These are phyloP conservation scores for Tetratostichococcus sp. DNA, from an alignment of 139 green algal genomes.

Conservation along the genomic window DNA sequence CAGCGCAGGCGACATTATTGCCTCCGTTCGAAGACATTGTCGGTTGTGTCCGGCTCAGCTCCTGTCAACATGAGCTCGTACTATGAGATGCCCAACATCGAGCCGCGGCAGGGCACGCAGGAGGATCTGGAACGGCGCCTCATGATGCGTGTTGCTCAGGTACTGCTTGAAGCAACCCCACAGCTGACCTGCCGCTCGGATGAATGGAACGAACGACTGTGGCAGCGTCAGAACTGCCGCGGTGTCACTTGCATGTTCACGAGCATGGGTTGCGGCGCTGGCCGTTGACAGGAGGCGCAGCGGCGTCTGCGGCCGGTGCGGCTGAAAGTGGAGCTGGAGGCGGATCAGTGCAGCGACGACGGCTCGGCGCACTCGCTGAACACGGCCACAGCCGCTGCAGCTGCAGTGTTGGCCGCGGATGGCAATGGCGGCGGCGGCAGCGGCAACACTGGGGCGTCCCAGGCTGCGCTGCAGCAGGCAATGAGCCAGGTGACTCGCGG, in stretches of 20 bases:
- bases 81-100: not conserved
- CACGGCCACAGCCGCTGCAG: too few species aligned
- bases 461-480: not conserved
- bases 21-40: not conserved
- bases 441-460: too few species aligned
- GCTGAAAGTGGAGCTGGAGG: not conserved
- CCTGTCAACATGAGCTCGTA: not conserved
- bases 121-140: not conserved
- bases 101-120: not conserved
- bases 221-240: not conserved
- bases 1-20: not conserved
- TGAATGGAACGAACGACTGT: too few species aligned
- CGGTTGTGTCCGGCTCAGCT: too few species aligned
- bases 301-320: not conserved
- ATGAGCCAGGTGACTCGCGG: not conserved
- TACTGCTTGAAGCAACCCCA: not conserved
- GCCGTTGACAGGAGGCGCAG: not conserved
- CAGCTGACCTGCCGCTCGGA: not conserved
- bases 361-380: not conserved
- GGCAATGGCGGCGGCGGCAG: not conserved
- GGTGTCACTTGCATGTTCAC: too few species aligned
- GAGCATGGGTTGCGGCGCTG: not conserved
- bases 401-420: not conserved
- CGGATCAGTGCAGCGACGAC: not conserved
- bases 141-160: not conserved